Evolutionary conservation across 495 filamentous ascomycete species (phyloP).

Genomic region (Saxophila tyrrhenica): DNA sequence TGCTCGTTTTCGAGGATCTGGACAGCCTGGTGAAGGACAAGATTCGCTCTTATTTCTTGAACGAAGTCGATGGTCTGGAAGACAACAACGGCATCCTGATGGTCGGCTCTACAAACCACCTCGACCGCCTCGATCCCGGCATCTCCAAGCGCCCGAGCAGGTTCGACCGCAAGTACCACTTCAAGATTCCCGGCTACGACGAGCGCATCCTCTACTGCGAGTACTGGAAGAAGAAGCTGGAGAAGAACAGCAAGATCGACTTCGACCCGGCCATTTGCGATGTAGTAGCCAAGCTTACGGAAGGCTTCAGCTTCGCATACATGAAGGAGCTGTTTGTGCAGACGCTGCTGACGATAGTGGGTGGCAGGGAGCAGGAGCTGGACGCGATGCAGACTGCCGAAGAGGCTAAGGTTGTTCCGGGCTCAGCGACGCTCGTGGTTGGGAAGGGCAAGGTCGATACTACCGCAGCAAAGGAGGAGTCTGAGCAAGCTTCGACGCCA

Average conservation of each 20-base stretch:
- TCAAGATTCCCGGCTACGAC: slow-evolving; percentile 19
- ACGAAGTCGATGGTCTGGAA: slow-evolving; percentile 59
- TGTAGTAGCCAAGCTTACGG: slow-evolving; percentile 19
- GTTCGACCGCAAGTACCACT: slow-evolving; percentile 32
- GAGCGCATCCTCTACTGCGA: slow-evolving; percentile 26
- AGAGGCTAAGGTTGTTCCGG: slow-evolving; percentile 2
- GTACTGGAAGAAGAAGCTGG: slow-evolving; percentile 29
- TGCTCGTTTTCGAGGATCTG: slow-evolving; percentile 55
- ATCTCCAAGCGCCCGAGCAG: slow-evolving; percentile 29
- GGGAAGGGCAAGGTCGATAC: slow-evolving; percentile 3
- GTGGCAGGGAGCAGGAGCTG: slow-evolving; percentile 5
- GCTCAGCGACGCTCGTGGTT: slow-evolving; percentile 2
- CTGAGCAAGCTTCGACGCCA: not conserved
- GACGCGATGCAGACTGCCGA: slow-evolving; percentile 10
- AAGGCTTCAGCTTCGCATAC: slow-evolving; percentile 22
- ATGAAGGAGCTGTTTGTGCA: slow-evolving; percentile 26
- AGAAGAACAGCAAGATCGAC: slow-evolving; percentile 15
- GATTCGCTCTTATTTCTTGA: slow-evolving; percentile 55
- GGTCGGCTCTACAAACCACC: slow-evolving; percentile 29
- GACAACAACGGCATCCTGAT: slow-evolving; percentile 32
- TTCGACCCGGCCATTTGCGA: slow-evolving; percentile 17
- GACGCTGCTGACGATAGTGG: slow-evolving; percentile 18
- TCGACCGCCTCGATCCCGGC: slow-evolving; percentile 27
- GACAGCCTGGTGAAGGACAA: slow-evolving; percentile 46
- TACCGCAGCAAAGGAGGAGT: slow-evolving; percentile 4